Conservation (phyloP, 352 stramenopile genomes). For the Phytopythium kandeliae region DNA sequence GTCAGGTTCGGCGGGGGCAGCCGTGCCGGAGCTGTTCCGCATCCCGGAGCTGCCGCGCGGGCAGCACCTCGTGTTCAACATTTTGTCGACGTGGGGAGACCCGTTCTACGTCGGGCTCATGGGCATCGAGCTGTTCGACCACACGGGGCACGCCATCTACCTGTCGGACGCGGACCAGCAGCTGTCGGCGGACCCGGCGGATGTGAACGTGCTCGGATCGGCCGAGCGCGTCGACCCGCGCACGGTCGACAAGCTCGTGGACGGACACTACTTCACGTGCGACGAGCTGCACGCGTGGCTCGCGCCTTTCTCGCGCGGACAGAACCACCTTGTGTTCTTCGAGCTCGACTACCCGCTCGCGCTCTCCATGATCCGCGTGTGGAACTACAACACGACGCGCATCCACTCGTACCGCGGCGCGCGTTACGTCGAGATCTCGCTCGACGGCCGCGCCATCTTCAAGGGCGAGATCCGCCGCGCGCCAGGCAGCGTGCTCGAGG, state of each 20-base stretch:
- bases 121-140: constrained; percentile 87
- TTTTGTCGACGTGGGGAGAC: constrained; percentile 87
- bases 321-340: constrained; percentile 79
- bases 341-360: constrained; percentile 70
- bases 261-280: constrained; percentile 81
- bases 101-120: constrained; percentile 89
- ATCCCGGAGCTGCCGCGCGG: constrained; percentile 73
- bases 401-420: constrained; percentile 73
- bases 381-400: constrained; percentile 86
- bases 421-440: constrained; percentile 53
- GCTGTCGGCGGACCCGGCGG: constrained; percentile 64
- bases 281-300: constrained; percentile 89
- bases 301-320: constrained; percentile 65
- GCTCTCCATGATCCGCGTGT: constrained; percentile 82
- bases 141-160: constrained; percentile 56
- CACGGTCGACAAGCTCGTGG: constrained; percentile 87
- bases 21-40: constrained; percentile 34
- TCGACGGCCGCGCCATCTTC: constrained; percentile 65
- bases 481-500: constrained; percentile 52
- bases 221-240: constrained; percentile 66
- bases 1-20: background rate
- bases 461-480: constrained; percentile 74
- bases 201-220: constrained; percentile 82
- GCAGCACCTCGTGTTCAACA: constrained; percentile 73
- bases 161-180: constrained; percentile 63